These are phyloP conservation scores for Lachnellula occidentalis DNA, from an alignment of 2,329 filamentous ascomycete species.

Conservation along the genomic window DNA sequence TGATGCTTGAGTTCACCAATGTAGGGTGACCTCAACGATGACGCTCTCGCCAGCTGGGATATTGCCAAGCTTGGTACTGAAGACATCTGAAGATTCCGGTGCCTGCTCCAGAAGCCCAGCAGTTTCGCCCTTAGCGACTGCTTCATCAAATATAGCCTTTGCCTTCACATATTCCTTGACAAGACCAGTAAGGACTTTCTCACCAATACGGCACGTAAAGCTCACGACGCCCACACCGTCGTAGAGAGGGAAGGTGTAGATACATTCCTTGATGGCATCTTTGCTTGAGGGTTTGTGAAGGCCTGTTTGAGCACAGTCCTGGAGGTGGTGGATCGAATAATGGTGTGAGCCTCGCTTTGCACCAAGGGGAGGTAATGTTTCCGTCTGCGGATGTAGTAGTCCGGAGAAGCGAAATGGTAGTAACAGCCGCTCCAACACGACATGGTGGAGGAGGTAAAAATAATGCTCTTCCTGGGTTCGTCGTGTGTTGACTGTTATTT, in stretches of 20 bases:
- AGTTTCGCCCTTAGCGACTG: conserved; percentile 51
- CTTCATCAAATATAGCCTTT: conserved; percentile 52
- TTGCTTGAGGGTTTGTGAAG: conserved; percentile 52
- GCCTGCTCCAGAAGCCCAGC: conserved; percentile 63
- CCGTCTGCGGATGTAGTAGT: conserved; percentile 13
- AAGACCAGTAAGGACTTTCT: conserved; percentile 54
- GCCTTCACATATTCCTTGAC: conserved; percentile 64
- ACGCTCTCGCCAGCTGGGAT: conserved; percentile 53
- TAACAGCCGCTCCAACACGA: conserved; percentile 16
- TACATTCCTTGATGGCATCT: conserved; percentile 45
- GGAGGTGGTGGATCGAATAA: conserved; percentile 49
- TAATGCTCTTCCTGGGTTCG: too few species aligned
- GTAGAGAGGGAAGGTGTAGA: conserved; percentile 67
- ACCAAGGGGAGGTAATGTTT: conserved; percentile 52
- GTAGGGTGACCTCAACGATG: conserved; percentile 56
- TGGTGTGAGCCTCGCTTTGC: conserved; percentile 52
- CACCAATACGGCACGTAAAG: conserved; percentile 60
- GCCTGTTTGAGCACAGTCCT: conserved; percentile 47
- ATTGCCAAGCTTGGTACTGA: conserved; percentile 63
- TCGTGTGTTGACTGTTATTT: too few species aligned
- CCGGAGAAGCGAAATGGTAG: conserved; percentile 3
- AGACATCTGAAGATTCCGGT: conserved; percentile 56
- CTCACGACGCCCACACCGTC: conserved; percentile 65
- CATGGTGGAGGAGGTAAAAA: conserved; percentile 1
- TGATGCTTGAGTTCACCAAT: conserved; percentile 69